Evolutionary conservation across 2,329 filamentous ascomycete genomes (phyloP).

Genomic region (Davidsoniella eucalypti): DNA sequence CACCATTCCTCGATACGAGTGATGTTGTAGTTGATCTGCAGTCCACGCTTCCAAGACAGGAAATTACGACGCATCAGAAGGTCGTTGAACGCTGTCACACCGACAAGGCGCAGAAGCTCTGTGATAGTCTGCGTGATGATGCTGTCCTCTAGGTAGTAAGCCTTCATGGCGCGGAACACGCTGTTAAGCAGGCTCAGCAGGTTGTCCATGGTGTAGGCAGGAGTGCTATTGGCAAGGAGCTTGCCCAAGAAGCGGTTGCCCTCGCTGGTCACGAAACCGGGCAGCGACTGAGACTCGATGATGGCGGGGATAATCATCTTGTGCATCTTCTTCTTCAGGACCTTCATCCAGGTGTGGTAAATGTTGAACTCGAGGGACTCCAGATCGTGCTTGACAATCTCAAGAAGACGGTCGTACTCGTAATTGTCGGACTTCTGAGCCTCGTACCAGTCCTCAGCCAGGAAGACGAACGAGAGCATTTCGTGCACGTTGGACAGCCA

Average conservation of each 20-base stretch:
- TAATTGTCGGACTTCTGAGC: constrained; percentile 98
- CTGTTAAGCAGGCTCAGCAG: constrained; percentile 88
- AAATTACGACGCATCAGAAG: constrained; percentile 96
- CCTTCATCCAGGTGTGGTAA: constrained; percentile 99
- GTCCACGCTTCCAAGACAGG: constrained; percentile 95
- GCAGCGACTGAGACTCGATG: constrained; percentile 95
- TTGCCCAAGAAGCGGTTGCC: constrained; percentile 97
- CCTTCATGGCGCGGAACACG: constrained; percentile 97
- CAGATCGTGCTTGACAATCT: constrained; percentile 97
- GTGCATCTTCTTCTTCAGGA: constrained; percentile 95
- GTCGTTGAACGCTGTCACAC: constrained; percentile 97
- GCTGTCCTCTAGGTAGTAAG: constrained; percentile 88
- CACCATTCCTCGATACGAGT: constrained; percentile 99
- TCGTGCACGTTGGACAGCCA: constrained; percentile 99
- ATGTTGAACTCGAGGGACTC: constrained; percentile 99
- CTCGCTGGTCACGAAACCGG: constrained; percentile 96
- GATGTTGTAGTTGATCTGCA: constrained; percentile 99
- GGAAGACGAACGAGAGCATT: constrained; percentile 98
- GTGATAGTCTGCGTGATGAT: constrained; percentile 94
- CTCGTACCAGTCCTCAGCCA: constrained; percentile 98
- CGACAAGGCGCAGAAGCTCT: constrained; percentile 80
- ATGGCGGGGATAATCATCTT: constrained; percentile 99
- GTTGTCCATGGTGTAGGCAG: constrained; percentile 99
- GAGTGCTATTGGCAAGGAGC: constrained; percentile 72
- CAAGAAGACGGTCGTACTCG: constrained; percentile 90